These are phyloP conservation scores for Diospyros lotus DNA, from an alignment of 148 eudicot species.

Conservation along the genomic window DNA sequence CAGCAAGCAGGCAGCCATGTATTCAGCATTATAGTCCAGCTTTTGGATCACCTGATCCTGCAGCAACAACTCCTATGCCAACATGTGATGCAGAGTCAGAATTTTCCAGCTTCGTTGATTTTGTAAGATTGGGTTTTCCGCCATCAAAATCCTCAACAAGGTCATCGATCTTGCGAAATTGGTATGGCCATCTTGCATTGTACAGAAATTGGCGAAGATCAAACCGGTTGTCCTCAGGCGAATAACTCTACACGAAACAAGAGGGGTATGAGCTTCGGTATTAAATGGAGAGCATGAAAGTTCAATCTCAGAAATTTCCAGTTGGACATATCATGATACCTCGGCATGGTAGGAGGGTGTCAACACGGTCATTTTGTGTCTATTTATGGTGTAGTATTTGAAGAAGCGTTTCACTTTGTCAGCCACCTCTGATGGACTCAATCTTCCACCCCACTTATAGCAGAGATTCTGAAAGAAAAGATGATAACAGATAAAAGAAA, in stretches of 20 bases:
- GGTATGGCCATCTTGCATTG: conserved; percentile 92
- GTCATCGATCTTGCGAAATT: conserved; percentile 80
- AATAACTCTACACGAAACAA: conserved; percentile 61
- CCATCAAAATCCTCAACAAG: conserved; percentile 57
- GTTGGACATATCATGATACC: conserved; percentile 33
- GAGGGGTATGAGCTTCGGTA: conserved; percentile 19
- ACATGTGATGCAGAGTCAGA: conserved; percentile 29
- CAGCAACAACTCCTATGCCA: conserved; percentile 82
- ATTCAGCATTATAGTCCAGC: conserved; percentile 37
- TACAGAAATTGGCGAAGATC: conserved; percentile 95
- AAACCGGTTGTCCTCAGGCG: conserved; percentile 90
- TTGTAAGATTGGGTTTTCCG: conserved; percentile 28
- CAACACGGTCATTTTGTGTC: conserved; percentile 83
- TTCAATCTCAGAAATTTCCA: too few relatives aligned
- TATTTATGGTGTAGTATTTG: conserved; percentile 84
- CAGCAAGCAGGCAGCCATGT: background rate
- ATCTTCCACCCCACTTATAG: conserved; percentile 72
- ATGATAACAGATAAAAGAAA: too few relatives aligned
- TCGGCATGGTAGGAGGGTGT: conserved; percentile 97
- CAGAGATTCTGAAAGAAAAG: conserved; percentile 65
- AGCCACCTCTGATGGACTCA: conserved; percentile 73
- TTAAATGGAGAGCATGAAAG: conserved; percentile 32
- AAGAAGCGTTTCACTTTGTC: conserved; percentile 95
- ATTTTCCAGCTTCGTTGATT: conserved; percentile 26
- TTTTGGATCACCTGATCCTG: conserved; percentile 78